Evolutionary conservation across 2,329 filamentous ascomycete species (phyloP).

Genomic region (Alternaria hordeiaustralica): DNA sequence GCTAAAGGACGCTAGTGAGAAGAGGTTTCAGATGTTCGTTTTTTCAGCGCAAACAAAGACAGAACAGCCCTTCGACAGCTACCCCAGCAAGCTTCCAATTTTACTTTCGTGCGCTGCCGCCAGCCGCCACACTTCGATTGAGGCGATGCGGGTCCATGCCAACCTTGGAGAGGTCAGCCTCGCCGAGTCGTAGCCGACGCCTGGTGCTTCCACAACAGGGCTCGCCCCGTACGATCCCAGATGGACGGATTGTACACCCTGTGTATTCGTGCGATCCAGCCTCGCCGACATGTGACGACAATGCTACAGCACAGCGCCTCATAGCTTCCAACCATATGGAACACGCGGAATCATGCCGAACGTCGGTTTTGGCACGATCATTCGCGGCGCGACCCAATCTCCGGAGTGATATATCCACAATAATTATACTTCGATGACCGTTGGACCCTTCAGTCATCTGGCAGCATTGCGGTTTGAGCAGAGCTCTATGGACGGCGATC

Average conservation of each 20-base stretch:
- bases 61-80: not conserved
- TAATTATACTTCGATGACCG: not conserved
- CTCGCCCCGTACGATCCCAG: not conserved
- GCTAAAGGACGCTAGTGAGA: not conserved
- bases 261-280: not conserved
- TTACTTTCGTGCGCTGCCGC: not conserved
- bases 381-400: not conserved
- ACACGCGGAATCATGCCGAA: not conserved
- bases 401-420: not conserved
- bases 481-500: not conserved
- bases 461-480: not conserved
- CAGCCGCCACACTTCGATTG: not conserved
- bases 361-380: not conserved
- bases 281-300: not conserved
- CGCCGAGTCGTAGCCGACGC: constrained; percentile 6
- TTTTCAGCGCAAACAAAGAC: not conserved
- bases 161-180: not conserved
- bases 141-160: not conserved
- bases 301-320: not conserved
- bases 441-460: not conserved
- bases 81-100: not conserved
- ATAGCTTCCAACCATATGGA: not conserved
- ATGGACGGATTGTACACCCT: constrained; percentile 1
- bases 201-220: not conserved
- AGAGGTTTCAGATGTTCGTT: constrained; percentile 1